Base-by-base conservation (phyloP, 2,329 filamentous ascomycete species). In the Pyrenochaeta sp. region DNA sequence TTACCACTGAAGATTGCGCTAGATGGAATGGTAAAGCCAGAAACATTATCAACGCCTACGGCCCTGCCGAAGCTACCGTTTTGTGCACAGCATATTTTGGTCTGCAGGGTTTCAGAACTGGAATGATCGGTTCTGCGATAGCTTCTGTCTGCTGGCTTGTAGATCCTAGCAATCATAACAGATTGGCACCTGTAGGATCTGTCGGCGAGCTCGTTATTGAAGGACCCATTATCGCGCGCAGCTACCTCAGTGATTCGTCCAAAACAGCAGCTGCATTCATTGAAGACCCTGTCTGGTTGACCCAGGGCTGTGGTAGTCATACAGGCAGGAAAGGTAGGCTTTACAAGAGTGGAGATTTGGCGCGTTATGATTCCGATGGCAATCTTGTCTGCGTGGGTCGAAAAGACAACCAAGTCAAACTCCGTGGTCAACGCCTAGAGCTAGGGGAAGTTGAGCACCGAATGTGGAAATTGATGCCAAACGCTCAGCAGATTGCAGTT, bases 151-250 rank as follows among this genome's bases (percentile, higher is more conserved):
- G 44, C 29, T 73, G 67, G 73, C 57, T 77, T 7, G 60, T 63
- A 2, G 50, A 70, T 15, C 21, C 56, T 0, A 17, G 54, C 1
- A 46, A 73, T 41, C 53, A 52, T 18, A 33, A 69, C 15, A 32
- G 27, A 5, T 56, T 71, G 7, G 49, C 67, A 12, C 51, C 54
- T 18, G 18, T 61, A 31, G 58, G 60, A 7, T 45, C 21, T 17
- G 56, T 61, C 30, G 67, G 66, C 9, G 85, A 87, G 62, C 73
- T 87, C 2, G 77, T 85, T 5, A 80, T 87, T 17, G 83, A 86
- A 56, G 83, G 84, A 0, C 80, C 80, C 0, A 81, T 69, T 32
- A 56, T 77, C 2, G 68, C 67, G 3, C 61, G 63, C 31, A 58
- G 60, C 12, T 68, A 68, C 44, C 54, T 69, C n/a, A 61, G 62